Evolutionary conservation across 2,329 filamentous ascomycete species (phyloP), one percentile per base, ranked within the genome.

Genomic region (Pseudogymnoascus pannorum): DNA sequence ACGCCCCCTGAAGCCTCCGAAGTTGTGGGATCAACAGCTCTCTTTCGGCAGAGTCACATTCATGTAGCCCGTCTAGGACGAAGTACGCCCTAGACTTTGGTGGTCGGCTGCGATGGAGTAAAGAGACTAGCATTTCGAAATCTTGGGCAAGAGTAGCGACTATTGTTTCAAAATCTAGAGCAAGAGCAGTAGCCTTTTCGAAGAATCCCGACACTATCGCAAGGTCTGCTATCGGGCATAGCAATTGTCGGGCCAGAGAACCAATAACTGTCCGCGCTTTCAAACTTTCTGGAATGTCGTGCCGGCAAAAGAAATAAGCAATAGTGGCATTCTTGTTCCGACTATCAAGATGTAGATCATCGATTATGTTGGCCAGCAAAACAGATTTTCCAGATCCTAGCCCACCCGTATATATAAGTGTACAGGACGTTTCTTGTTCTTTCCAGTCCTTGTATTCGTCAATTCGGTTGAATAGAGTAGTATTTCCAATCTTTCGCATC

Each of bases 301-400:
- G 61, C 0, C 68, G 66, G 16, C 70, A 73, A 54, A 76, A 76
- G 61, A 76, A 75, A 57, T 72, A 75, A 0, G 68, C 68, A 2
- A 73, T 66, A 1, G 33, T 38, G 22, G 24, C 40, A 6, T 64
- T 54, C 3, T 60, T 20, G 9, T 57, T 60, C 29, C 62, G 26
- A 8, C 42, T 26, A 54, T 62, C 18, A 36, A 75, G 64, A 38
- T 71, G 68, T 1, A 77, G 48, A 42, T 77, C 72, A 57, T 75
- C 72, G 0, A 79, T 69, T 0, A 79, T 71, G 58, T 78, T 79
- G 1, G 77, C 76, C 3, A 79, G 54, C 6, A 75, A 58, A 1
- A 79, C 76, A 0, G 78, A 78, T 61, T 79, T 79, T 0, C 77
- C 77, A 0, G 73, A 75, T 1, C 77, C 77, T 0, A 79, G 67